A percentile compares a stretch with the other conserved stretches of the same genome.
Evolutionary conservation across 1,284 basidiomycete species (phyloP).

Genomic region (Leccinum fallax): DNA sequence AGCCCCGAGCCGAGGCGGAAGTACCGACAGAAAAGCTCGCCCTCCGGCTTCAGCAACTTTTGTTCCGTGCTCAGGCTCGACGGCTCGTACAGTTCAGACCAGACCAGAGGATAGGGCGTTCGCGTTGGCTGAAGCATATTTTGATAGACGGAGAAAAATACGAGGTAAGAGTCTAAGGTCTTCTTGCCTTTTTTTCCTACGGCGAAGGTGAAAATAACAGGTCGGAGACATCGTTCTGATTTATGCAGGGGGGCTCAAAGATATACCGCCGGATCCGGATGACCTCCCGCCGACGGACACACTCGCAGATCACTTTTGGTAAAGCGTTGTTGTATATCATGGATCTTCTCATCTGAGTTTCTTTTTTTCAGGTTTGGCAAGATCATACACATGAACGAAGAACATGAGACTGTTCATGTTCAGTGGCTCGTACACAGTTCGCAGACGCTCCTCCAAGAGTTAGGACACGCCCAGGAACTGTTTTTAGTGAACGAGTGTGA

Average conservation of each 20-base stretch:
- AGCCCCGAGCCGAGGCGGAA: constrained; percentile 30
- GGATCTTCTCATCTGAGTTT: not conserved
- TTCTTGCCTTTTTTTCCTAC: constrained; percentile 27
- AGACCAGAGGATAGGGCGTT: constrained; percentile 30
- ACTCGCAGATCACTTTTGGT: constrained; percentile 66
- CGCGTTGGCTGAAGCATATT: constrained; percentile 35
- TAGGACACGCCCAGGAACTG: constrained; percentile 63
- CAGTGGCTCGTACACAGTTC: constrained; percentile 73
- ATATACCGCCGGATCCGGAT: constrained; percentile 31
- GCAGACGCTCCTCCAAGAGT: constrained; percentile 55
- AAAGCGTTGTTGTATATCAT: not conserved
- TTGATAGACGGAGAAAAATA: constrained; percentile 33
- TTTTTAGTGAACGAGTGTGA: constrained; percentile 61
- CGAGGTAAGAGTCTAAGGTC: constrained; percentile 15
- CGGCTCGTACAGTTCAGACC: constrained; percentile 21
- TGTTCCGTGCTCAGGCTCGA: constrained; percentile 21
- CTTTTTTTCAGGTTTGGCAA: constrained; percentile 58
- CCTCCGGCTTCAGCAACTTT: constrained; percentile 23
- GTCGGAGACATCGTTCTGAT: constrained; percentile 59
- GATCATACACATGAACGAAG: constrained; percentile 54
- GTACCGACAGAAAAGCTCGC: constrained; percentile 13
- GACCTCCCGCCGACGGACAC: constrained; percentile 41
- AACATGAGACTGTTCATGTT: constrained; percentile 51
- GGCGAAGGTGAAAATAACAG: constrained; percentile 36
- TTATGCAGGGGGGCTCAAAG: constrained; percentile 37